Evolutionary conservation across 2,329 filamentous ascomycete genomes (phyloP).

Genomic region (Elsinoe ampelina): DNA sequence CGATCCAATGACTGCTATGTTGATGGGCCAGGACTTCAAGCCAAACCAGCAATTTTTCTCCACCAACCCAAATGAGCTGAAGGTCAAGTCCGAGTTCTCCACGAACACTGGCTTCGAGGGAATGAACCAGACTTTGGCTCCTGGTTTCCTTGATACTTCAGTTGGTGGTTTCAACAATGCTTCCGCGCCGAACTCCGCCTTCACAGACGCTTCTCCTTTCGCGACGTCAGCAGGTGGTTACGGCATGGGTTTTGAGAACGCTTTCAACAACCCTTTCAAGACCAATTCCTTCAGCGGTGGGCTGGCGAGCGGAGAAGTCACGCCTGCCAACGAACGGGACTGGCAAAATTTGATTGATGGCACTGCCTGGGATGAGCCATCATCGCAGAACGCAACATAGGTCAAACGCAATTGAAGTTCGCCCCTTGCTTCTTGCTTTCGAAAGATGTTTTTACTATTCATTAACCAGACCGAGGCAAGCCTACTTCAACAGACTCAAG

Average conservation of each 20-base stretch:
- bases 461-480: slow-evolving; percentile 7
- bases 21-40: slow-evolving; percentile 34
- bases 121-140: slow-evolving; percentile 34
- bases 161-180: slow-evolving; percentile 19
- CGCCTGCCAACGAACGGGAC: slow-evolving; percentile 20
- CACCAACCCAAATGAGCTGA: slow-evolving; percentile 30
- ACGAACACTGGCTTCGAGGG: slow-evolving; percentile 26
- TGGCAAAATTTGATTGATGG: slow-evolving; percentile 24
- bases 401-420: background rate
- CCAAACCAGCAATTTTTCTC: slow-evolving; percentile 35
- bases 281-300: slow-evolving; percentile 15
- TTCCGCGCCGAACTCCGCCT: slow-evolving; percentile 18
- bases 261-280: slow-evolving; percentile 19
- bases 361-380: slow-evolving; percentile 18
- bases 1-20: slow-evolving; percentile 36
- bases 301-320: slow-evolving; percentile 20
- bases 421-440: background rate
- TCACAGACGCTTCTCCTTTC: slow-evolving; percentile 21
- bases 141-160: slow-evolving; percentile 27
- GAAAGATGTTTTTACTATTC: background rate
- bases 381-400: slow-evolving; percentile 12
- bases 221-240: slow-evolving; percentile 20
- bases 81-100: slow-evolving; percentile 20
- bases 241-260: slow-evolving; percentile 18
- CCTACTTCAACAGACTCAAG: slow-evolving; percentile 12